Evolutionary conservation across 371 early-diverging fungal genomes (phyloP), one percentile per base, ranked within the genome.

Genomic region (Chytridiales sp.): DNA sequence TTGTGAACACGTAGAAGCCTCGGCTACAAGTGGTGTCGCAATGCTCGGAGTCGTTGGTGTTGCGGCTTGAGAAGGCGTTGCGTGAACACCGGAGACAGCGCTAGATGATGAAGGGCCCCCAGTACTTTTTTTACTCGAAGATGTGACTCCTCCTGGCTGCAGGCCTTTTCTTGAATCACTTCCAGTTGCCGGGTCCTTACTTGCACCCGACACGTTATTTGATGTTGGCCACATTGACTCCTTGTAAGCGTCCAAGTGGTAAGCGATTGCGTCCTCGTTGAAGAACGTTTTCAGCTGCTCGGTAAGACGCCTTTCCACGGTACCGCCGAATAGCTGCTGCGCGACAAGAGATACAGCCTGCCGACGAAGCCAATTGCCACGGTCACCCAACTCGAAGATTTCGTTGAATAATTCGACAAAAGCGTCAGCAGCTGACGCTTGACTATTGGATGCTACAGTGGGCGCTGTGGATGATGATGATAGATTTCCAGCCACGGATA

Each of bases 301-400:
- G 6, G 68, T 70, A 17, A 81, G 49, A 2, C 77, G 84, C 73
- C 90, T 78, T 69, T 94, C 93, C 47, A 94, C 85, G 0, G 91
- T 83, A 36, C 89, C 92, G 56, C 92, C 92, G 39, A 93, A 73
- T 1, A 94, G 81, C 47, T 90, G 90, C 47, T 92, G 91, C 44
- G 93, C 62, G 1, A 93, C 79, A 17, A 92, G 82, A 4, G 85
- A 85, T 11, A 94, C 81, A 0, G 95, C 93, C 57, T 91, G 89
- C 47, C 90, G 80, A 27, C 93, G 76, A 34, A 93, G 71, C 91
- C 91, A 94, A 61, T 91, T 94, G 66, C 87, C 88, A 59, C 85
- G 85, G 52, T 85, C 88, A 66, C 86, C 86, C 27, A 94, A 74
- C 32, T 92, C 94, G 75, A 94, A 94, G 52, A 90, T 69, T 69